phyloP scores from a whole-genome alignment of 257 asterid genomes.

The Schizonepeta tenuifolia region DNA sequence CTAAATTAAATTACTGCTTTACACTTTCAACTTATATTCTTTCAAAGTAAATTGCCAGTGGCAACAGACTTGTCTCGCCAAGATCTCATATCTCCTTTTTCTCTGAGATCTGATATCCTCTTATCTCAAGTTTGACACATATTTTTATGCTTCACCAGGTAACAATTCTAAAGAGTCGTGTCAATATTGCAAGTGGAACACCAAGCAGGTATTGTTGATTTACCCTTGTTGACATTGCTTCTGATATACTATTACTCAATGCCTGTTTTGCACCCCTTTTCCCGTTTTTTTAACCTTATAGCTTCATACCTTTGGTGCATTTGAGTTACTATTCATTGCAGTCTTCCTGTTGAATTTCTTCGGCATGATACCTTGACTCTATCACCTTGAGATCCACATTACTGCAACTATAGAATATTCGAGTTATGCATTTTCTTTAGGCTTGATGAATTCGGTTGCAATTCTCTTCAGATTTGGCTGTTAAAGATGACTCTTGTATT shows the following conservation, averaged over 20 bases:
- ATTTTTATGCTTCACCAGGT: constrained; percentile 51
- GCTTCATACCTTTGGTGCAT: neutral
- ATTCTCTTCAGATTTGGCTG: neutral
- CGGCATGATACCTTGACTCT: neutral
- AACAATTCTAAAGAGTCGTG: constrained; percentile 66
- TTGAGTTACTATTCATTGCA: constrained; percentile 11
- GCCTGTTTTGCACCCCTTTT: neutral
- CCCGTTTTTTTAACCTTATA: neutral
- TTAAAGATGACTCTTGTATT: constrained; percentile 14
- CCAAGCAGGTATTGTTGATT: constrained; percentile 73
- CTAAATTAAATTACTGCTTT: neutral
- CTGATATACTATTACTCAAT: neutral
- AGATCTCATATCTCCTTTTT: constrained; percentile 8
- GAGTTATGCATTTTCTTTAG: constrained; percentile 7
- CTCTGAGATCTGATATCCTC: constrained; percentile 16
- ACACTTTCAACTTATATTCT: neutral
- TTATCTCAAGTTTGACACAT: constrained; percentile 24
- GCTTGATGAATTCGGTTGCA: constrained; percentile 19
- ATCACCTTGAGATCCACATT: constrained; percentile 18
- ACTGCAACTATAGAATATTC: constrained; percentile 1
- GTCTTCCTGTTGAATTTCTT: neutral
- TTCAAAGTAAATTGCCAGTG: no score
- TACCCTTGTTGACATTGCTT: constrained; percentile 28
- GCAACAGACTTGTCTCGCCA: no score
- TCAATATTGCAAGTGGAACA: constrained; percentile 94